Evolutionary conservation across 1,139 yeast genomes (phyloP).

Genomic region (Diutina sp.): DNA sequence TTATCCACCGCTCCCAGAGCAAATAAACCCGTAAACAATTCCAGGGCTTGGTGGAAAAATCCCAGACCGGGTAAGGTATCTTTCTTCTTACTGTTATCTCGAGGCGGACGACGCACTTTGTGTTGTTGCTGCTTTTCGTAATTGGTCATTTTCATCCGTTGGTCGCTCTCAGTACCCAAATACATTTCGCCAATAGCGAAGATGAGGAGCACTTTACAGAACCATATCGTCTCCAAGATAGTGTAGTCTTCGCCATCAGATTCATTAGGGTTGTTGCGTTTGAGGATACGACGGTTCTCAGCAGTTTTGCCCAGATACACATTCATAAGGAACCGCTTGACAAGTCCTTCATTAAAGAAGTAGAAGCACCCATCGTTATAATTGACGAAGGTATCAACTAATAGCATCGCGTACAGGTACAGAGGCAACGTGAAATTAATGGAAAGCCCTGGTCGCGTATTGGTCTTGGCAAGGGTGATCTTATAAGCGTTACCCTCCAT

Average conservation of each 20-base stretch:
- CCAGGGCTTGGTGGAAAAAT: constrained; percentile 65
- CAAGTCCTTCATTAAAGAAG: constrained; percentile 72
- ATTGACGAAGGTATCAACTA: constrained; percentile 65
- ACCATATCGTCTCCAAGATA: constrained; percentile 66
- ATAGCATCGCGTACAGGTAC: constrained; percentile 60
- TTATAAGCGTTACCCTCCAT: constrained; percentile 67
- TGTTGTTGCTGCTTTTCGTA: constrained; percentile 15
- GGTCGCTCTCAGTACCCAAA: constrained; percentile 49
- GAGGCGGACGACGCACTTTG: constrained; percentile 5
- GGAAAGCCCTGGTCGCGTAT: constrained; percentile 53
- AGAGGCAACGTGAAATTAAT: constrained; percentile 65
- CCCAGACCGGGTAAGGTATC: constrained; percentile 63
- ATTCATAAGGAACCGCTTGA: constrained; percentile 49
- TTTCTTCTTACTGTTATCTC: constrained; percentile 7
- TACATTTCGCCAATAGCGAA: constrained; percentile 85
- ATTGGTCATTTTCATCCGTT: constrained; percentile 20
- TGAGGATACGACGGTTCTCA: constrained; percentile 27
- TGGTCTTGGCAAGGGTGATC: constrained; percentile 55
- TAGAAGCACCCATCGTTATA: constrained; percentile 81
- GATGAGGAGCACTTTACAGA: constrained; percentile 60
- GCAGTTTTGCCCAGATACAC: constrained; percentile 37
- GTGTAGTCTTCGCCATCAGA: constrained; percentile 37
- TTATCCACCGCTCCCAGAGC: constrained; percentile 73
- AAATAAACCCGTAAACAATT: constrained; percentile 59
- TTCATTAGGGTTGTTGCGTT: constrained; percentile 22